phyloP scores from a whole-genome alignment of 495 filamentous ascomycete species.

The Penicillium diatomitis region DNA sequence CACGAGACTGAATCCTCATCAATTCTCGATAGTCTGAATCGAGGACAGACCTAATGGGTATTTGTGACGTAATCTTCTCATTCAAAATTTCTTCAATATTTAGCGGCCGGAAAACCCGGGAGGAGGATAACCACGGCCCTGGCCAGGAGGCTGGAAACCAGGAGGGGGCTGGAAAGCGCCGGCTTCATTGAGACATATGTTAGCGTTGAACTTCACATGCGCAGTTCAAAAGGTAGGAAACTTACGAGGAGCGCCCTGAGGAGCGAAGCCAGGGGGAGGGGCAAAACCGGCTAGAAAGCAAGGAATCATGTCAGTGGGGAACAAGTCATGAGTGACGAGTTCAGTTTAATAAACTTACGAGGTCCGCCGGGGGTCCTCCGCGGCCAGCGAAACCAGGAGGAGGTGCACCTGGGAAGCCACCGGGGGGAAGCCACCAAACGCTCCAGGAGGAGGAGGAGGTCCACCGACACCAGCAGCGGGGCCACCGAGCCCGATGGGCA shows the following conservation, averaged over 20 bases:
- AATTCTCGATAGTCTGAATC: constrained; percentile 1
- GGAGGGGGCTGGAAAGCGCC: constrained; percentile 62
- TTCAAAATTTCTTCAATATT: constrained; percentile 18
- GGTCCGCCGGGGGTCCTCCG: constrained; percentile 55
- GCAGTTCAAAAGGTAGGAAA: constrained; percentile 1
- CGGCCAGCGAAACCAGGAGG: constrained; percentile 70
- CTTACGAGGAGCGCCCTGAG: constrained; percentile 53
- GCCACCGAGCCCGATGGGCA: constrained; percentile 79
- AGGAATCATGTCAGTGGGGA: not conserved
- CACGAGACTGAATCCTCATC: constrained; percentile 1
- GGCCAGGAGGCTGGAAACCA: constrained; percentile 54
- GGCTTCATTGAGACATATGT: constrained; percentile 20
- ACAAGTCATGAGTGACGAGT: too few relatives aligned
- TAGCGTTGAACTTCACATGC: not conserved
- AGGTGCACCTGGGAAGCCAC: constrained; percentile 57
- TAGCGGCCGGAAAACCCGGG: constrained; percentile 72
- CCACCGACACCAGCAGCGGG: constrained; percentile 86
- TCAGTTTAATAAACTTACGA: constrained; percentile 41
- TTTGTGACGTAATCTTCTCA: constrained; percentile 16
- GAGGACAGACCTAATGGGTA: not conserved
- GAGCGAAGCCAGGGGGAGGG: constrained; percentile 57
- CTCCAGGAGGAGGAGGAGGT: constrained; percentile 51
- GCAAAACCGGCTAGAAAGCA: constrained; percentile 42
- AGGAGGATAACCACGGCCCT: constrained; percentile 62
- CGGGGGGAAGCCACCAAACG: constrained; percentile 52